Evolutionary conservation across 768 basidiomycete species (phyloP), one percentile per base, ranked within the genome.

Genomic region (Boletus bicolor): DNA sequence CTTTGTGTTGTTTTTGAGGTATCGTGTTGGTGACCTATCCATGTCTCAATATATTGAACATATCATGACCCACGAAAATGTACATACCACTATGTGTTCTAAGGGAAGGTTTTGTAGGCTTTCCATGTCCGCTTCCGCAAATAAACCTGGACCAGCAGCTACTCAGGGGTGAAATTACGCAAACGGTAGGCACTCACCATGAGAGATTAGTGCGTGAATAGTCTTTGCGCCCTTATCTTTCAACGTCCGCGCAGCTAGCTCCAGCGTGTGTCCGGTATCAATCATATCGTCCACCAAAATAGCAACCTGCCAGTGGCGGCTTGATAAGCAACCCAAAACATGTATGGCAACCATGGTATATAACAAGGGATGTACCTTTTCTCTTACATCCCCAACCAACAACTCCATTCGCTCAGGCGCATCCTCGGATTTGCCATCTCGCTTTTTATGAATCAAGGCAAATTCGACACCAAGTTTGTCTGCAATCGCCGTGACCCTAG

Each of bases 281-380:
- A 97, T 89, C 96, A 99, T 98, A 68, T 99, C 97, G 70, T 99
- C 97, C 35, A 99, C 92, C 44, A 99, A 81, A 67, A 99, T 92
- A 38, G 91, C 94, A 51, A 94, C 82, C 89, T 93, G 53, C 44
- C 24, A 7, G 46, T 4, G 10, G 38, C 44, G 35, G 14, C 21
- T 45, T 47, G 41, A 54, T 56, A 56, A 58, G 54, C 12, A 51
- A 60, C 58, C 51, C 41, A 34, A 34, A 54, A 24, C 26, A 48
- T 14, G 26, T 28, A 37, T 1, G 42, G 17, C 3, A 45, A 41
- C 24, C 46, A 17, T 21, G 43, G 30, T 44, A 36, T 30, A 44
- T 41, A 44, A 45, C 36, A 53, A 53, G 53, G 11, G 32, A 42
- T 49, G 6, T 62, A 82, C 91, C 79, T 97, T 98, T 77, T 86